Evolutionary conservation across 179 eudicot species (phyloP), one percentile per base, ranked within the genome.

Genomic region (Silene noctiflora): DNA sequence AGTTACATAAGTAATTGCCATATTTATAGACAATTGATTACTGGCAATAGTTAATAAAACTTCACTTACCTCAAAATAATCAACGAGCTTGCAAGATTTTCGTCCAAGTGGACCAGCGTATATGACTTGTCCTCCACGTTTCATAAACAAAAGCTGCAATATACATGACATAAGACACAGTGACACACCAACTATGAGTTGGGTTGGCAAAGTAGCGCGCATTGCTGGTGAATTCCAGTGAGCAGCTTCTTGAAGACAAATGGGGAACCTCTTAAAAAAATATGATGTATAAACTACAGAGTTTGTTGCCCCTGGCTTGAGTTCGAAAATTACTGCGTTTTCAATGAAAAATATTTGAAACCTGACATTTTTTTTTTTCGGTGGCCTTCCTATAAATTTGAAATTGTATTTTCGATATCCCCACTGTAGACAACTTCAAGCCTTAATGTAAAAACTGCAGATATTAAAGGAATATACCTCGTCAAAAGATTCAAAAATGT

Each of bases 401-500:
- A 44, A 44, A 10, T 9, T 44, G 13, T 44, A 10, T 44, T 44
- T 44, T 44, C 51, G 1, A 11, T 33, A 4, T 44, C 51, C 1
- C 51, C 13, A 44, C 51, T 11, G 17, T 62, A 62, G 67, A 22
- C n/a, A 62, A 19, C 20, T 12, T 39, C 6, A 27, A 67, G 53
- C 55, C 25, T 17, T 67, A n/a, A 20, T 4, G 21, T 17, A 68
- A 39, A 27, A 70, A 13, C 25, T 14, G 2, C 39, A 51, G 56
- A 42, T 6, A n/a, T 12, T 4, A 70, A 33, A 75, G 69, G 61
- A 22, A 71, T 48, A 11, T 63, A 91, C 98, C 95, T 93, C 98
- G 71, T 93, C 98, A 83, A 94, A 94, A 24, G 98, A 91, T 88
- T 94, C 98, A 83, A 94, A 94, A 69, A 94, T 94, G 83, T 93